Conservation (phyloP, 2,329 filamentous ascomycete genomes). For the Aspergillus sp. region DNA sequence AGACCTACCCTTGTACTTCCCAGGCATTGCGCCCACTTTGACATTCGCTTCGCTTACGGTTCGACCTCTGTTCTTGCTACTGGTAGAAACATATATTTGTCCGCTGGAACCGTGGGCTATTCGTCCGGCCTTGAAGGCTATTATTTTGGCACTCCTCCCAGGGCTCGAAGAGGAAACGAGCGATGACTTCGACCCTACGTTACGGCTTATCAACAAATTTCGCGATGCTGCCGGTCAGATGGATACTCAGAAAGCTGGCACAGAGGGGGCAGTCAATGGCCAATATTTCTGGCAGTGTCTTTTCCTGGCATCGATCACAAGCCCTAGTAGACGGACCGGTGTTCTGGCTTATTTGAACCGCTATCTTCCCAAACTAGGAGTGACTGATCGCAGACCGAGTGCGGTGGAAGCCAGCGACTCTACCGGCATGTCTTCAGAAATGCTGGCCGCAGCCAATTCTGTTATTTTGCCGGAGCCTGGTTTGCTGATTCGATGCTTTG, state of each 20-base stretch:
- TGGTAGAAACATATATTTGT: conserved; percentile 75
- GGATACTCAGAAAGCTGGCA: conserved; percentile 44
- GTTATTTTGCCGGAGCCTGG: conserved; percentile 74
- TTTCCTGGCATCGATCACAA: conserved; percentile 87
- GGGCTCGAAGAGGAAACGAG: conserved; percentile 93
- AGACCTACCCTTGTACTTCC: conserved; percentile 80
- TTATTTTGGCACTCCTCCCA: conserved; percentile 80
- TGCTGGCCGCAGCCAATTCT: conserved; percentile 35
- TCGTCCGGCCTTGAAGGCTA: conserved; percentile 79
- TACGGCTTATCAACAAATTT: conserved; percentile 69
- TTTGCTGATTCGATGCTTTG: conserved; percentile 81
- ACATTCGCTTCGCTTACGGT: conserved; percentile 93
- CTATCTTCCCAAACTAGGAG: conserved; percentile 64
- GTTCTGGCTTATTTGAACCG: conserved; percentile 79
- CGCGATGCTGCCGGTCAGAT: conserved; percentile 51
- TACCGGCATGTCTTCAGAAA: conserved; percentile 16
- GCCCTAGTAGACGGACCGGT: conserved; percentile 72
- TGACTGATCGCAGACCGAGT: conserved; percentile 24
- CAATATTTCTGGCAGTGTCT: conserved; percentile 98
- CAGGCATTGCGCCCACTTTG: conserved; percentile 77
- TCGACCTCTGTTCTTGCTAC: conserved; percentile 71
- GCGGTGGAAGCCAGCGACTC: conserved; percentile 21
- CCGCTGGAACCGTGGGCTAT: conserved; percentile 61
- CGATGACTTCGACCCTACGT: conserved; percentile 87
- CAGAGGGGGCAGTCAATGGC: conserved; percentile 53